phyloP scores from a whole-genome alignment of 768 basidiomycete genomes.

The Russula sp. region DNA sequence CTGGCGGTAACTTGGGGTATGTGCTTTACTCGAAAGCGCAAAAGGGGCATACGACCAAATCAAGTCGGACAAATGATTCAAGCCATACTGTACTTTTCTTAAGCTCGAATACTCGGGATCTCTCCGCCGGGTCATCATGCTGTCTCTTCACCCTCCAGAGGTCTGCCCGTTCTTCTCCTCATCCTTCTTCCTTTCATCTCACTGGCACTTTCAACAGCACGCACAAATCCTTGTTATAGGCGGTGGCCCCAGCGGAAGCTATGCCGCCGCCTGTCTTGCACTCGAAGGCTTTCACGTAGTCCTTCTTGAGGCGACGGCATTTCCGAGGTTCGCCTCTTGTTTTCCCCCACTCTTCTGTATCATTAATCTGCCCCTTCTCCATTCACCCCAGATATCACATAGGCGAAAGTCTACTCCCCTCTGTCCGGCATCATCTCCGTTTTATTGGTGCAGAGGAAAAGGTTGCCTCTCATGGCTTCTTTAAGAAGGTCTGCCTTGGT shows the following conservation, averaged over 20 bases:
- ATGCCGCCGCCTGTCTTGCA: slow-evolving; percentile 48
- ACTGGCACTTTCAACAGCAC: slow-evolving; percentile 19
- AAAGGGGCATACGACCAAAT: too few relatives aligned
- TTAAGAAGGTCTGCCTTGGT: slow-evolving; percentile 36
- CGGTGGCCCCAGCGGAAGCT: slow-evolving; percentile 56
- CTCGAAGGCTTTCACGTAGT: slow-evolving; percentile 55
- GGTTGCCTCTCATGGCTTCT: slow-evolving; percentile 40
- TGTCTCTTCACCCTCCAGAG: slow-evolving; percentile 8
- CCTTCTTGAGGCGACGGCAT: slow-evolving; percentile 48
- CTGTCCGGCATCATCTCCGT: slow-evolving; percentile 45
- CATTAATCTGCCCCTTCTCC: background rate
- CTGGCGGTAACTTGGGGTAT: too few relatives aligned
- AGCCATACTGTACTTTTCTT: background rate
- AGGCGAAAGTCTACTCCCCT: slow-evolving; percentile 46
- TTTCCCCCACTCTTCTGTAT: background rate
- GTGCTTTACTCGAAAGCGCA: too few relatives aligned
- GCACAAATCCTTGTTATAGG: slow-evolving; percentile 46
- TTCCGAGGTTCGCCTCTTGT: slow-evolving; percentile 41
- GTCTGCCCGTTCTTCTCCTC: background rate
- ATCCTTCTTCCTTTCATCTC: background rate
- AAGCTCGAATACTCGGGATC: background rate
- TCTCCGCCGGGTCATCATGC: background rate
- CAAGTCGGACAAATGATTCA: too few relatives aligned
- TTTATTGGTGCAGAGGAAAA: slow-evolving; percentile 47
- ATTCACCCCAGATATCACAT: slow-evolving; percentile 38